Percentiles rank a stretch among this genome's conserved stretches.
phyloP scores from a whole-genome alignment of 768 basidiomycete genomes.

The Kwoniella dendrophila region DNA sequence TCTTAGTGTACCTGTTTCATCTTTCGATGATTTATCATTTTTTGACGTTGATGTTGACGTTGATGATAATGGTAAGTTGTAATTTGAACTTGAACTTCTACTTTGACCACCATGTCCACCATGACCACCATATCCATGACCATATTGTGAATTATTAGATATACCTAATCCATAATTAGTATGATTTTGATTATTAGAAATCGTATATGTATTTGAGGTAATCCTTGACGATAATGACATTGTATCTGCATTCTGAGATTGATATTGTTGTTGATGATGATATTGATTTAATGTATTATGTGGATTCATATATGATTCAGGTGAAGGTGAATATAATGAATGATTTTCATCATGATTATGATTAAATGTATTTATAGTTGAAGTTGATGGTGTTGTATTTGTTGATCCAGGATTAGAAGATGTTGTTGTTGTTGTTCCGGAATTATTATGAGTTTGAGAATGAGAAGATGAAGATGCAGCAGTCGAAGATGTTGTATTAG shows the following conservation, averaged over 20 bases:
- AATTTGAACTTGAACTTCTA: constrained; percentile 21
- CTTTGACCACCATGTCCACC: constrained; percentile 14
- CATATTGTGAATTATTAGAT: neutral
- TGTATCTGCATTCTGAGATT: constrained; percentile 3
- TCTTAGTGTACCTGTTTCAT: too few species aligned
- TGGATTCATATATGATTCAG: constrained; percentile 4
- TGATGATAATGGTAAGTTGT: too few species aligned
- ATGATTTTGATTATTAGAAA: neutral
- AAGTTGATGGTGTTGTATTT: constrained; percentile 11
- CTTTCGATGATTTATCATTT: constrained; percentile 2
- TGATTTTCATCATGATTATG: constrained; percentile 16
- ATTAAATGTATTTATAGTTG: constrained; percentile 7
- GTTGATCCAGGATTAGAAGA: constrained; percentile 4
- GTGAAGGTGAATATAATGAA: constrained; percentile 12
- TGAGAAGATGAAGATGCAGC: neutral
- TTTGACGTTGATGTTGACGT: too few species aligned
- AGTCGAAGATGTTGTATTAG: constrained; percentile 1
- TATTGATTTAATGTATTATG: too few species aligned
- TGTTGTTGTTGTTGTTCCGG: neutral
- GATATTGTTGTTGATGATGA: too few species aligned
- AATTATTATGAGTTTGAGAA: too few species aligned
- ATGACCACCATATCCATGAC: constrained; percentile 4
- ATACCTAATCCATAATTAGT: neutral
- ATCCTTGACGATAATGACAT: constrained; percentile 6
- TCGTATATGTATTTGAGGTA: neutral